Percentiles rank a stretch among this genome's conserved stretches.
These are phyloP conservation scores for Metarhizium album DNA, from an alignment of 2,329 filamentous ascomycete species.

Conservation along the genomic window DNA sequence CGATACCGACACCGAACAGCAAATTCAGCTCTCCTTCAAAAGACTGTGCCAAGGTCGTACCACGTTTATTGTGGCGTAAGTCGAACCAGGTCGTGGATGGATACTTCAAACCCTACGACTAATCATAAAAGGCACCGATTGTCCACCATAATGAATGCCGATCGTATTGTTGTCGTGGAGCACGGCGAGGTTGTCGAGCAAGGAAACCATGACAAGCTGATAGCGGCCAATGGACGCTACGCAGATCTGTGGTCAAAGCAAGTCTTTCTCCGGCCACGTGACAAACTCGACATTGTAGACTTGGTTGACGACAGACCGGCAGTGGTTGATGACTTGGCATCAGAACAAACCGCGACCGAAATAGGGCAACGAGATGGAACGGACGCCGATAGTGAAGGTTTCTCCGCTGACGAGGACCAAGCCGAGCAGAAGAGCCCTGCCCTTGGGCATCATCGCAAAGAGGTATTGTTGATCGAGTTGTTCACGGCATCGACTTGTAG, in stretches of 20 bases:
- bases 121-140: constrained; percentile 44
- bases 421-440: constrained; percentile 20
- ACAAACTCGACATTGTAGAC: constrained; percentile 11
- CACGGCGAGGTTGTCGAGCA: constrained; percentile 53
- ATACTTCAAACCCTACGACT: constrained; percentile 1
- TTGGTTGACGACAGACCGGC: constrained; percentile 11
- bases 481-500: constrained; percentile 19
- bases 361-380: constrained; percentile 16
- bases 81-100: background rate
- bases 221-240: constrained; percentile 50
- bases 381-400: constrained; percentile 14
- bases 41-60: constrained; percentile 50
- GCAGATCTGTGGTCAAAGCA: constrained; percentile 56
- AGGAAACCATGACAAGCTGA: constrained; percentile 48
- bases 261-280: constrained; percentile 40
- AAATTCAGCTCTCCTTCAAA: constrained; percentile 52
- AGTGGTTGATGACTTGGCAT: constrained; percentile 26
- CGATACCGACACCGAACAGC: constrained; percentile 57
- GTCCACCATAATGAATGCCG: constrained; percentile 60
- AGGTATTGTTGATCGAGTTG: constrained; percentile 27
- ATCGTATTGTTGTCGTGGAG: constrained; percentile 55
- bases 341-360: constrained; percentile 24
- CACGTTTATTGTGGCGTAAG: constrained; percentile 55
- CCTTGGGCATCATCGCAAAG: constrained; percentile 30
- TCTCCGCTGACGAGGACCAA: constrained; percentile 11